Base-by-base conservation (phyloP, 1,284 basidiomycete species). In the Inonotus obliquus region DNA sequence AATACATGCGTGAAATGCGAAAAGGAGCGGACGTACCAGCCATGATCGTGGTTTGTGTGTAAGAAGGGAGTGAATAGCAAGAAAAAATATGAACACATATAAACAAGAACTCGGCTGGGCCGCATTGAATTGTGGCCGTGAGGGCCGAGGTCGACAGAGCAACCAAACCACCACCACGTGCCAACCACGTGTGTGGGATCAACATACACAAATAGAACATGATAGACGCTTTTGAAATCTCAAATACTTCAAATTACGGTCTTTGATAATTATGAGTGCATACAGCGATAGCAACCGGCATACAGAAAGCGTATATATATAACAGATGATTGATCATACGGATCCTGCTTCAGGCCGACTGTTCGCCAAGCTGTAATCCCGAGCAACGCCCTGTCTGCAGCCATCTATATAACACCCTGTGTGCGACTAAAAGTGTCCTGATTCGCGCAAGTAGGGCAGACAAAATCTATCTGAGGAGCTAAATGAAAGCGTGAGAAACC, bases 381-480 rank as follows among this genome's bases (percentile, higher is more conserved):
- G 32, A 4, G 9, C 32, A 32, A 32, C 9, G 32, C 32, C 32
- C 4, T 4, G 32, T 4, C 9, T 9, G 32, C 32, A 32, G 32
- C 9, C 9, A 32, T 32, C 4, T 32, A 4, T 9, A 32, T 9
- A 32, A 4, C 32, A 32, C 32, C 9, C 32, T 9, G 32, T 4
- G 9, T 9, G 32, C 32, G 32, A 32, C 19, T 44, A 44, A 44
- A 7, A 44, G 19, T 62, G 37, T 21, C 41, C 32, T 55, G 39
- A 4, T 19, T 54, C 51, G 57, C 61, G 61, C 81, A 83, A 2
- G 53, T 45, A 19, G 75, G 77, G 65, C 82, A 82, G 65, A 68
- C 70, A 63, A 72, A 66, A 63, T 81, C 74, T 65, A 81, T 77
- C 64, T 77, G 73, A 10, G 72, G 79, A 67, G 73, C 80, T 82